Base-by-base conservation (phyloP, 768 basidiomycete species). In the Cyathus striatus region DNA sequence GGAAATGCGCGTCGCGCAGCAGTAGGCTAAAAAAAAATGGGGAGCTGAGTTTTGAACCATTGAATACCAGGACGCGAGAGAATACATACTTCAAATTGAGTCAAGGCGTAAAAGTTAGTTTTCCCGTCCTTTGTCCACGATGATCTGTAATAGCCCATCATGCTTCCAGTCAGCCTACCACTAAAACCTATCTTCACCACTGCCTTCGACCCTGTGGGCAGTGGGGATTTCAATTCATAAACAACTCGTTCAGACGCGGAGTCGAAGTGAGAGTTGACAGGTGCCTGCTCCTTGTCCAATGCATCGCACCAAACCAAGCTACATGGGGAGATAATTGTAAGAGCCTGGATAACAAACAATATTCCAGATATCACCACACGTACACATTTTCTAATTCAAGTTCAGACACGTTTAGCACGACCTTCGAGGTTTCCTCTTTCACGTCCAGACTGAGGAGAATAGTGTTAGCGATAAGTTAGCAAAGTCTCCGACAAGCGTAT, bases 71-170 rank as follows among this genome's bases (percentile, higher is more conserved):
- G 41, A 30, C 22, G n/a, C 27, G 37, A 20, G 4, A 40, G 23
- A 23, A 40, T 35, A 35, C 38, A 32, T 45, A 81, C 86, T 70
- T 86, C 90, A 50, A 93, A 95, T 64, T 98, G 94, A 25, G 95
- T 96, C 41, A 98, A 68, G 22, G 85, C 74, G 57, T 88, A 87
- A 46, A 75, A 68, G 55, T 78, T 77, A 50, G 75, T 78, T 50
- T 79, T 73, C 23, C 81, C 83, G 38, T 81, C 75, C 32, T 76
- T 59, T 56, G 85, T 77, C 58, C 73, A 82, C 10, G 74, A 63
- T 23, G 83, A 79, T 48, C 76, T 76, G 67, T 92, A 92, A 62
- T 92, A 91, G 21, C 90, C 92, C 56, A 76, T 76, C 90, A 96
- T 87, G 43, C 66, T 71, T 30, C 73, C 75, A 2, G 73, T 79